Base-by-base conservation (phyloP, 257 asterid species). In the Marsdenia floribunda region DNA sequence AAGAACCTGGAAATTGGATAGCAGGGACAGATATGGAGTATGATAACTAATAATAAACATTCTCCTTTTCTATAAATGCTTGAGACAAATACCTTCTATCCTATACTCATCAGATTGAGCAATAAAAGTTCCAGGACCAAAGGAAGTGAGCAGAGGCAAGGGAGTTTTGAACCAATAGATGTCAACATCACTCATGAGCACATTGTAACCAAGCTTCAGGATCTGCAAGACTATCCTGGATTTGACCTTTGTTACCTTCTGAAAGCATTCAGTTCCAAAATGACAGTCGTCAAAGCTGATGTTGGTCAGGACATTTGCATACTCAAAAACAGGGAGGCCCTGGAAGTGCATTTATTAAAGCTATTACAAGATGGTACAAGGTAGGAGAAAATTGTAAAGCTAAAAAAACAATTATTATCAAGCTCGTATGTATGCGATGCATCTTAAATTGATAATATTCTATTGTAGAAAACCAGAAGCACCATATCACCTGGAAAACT, bases 101-200 rank as follows among this genome's bases (percentile, higher is more conserved):
- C 87, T 88, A 83, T 83, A 90, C 80, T 95, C 97, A 81, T 95
- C 99, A 29, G 99, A 95, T 70, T 92, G 99, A 35, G 93, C 97
- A 26, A 84, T 91, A 19, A 94, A 89, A 82, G 87, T 87, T 57
- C 82, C 87, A 73, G 96, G 91, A 63, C 96, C 96, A 68, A 92
- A 90, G 59, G 96, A 89, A 68, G 79, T 86, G 71, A 92, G 96
- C 72, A 88, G 85, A 70, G 84, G 80, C 73, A 92, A 82, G 68
- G 98, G 97, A 88, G 89, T 89, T 82, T 77, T 81, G 78, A 86
- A 86, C 89, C 89, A 86, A 58, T 81, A 86, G 46, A 86, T 68
- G 33, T 83, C 89, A 73, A 83, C 89, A 83, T 86, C 87, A 7
- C 89, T 86, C 84, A 86, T 74, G 8, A 86, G 79, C 47, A 83